These are phyloP conservation scores for Epichloe elymi DNA, from an alignment of 2,329 filamentous ascomycete genomes.

Conservation along the genomic window DNA sequence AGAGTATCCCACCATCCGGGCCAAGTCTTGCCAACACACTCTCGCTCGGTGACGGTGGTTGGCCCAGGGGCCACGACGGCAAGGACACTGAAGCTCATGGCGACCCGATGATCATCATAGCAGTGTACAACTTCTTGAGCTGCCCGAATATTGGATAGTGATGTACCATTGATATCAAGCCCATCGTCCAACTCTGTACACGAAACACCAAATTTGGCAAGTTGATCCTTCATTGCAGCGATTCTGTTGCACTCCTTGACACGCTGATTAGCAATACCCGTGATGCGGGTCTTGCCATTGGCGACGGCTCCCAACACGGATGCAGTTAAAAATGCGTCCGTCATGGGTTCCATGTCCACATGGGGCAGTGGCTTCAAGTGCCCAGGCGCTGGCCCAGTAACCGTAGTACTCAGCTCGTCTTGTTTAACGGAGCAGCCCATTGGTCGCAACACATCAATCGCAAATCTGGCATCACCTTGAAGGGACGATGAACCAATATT, in stretches of 20 bases:
- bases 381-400: conserved; percentile 72
- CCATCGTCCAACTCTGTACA: conserved; percentile 88
- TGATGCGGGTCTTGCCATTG: conserved; percentile 69
- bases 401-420: conserved; percentile 74
- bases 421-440: conserved; percentile 93
- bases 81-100: conserved; percentile 95
- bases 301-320: conserved; percentile 87
- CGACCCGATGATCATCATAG: conserved; percentile 95
- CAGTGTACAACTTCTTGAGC: conserved; percentile 66
- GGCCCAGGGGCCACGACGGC: conserved; percentile 57
- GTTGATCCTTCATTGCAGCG: conserved; percentile 83
- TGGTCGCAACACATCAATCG: conserved; percentile 72
- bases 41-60: conserved; percentile 72
- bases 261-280: conserved; percentile 91
- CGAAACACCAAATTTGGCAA: conserved; percentile 81
- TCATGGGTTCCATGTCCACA: conserved; percentile 99
- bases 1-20: conserved; percentile 96
- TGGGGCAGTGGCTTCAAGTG: conserved; percentile 61
- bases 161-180: conserved; percentile 56
- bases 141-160: conserved; percentile 32
- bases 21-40: conserved; percentile 96
- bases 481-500: conserved; percentile 90
- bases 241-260: conserved; percentile 99
- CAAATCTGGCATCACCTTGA: conserved; percentile 90
- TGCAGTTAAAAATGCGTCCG: conserved; percentile 91